Conservation (phyloP, 441 rosid species). For the Gossypium lobatum region DNA sequence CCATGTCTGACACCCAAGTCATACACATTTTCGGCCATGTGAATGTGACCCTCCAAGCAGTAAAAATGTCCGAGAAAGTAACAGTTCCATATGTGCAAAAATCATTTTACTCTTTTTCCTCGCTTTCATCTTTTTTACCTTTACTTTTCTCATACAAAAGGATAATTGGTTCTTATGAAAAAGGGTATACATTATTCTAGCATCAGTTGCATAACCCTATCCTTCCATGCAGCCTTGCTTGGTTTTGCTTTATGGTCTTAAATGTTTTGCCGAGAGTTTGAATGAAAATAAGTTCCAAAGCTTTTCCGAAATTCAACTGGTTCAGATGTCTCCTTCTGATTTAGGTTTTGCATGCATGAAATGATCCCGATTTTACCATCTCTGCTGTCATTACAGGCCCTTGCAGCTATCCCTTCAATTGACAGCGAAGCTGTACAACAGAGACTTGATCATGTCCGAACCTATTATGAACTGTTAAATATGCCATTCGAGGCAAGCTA, state of each 20-base stretch:
- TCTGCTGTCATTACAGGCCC: conserved; percentile 51
- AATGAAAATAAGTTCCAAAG: neutral
- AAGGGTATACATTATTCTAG: neutral
- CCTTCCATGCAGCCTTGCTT: neutral
- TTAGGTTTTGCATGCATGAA: neutral
- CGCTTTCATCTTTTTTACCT: neutral
- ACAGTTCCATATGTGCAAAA: neutral
- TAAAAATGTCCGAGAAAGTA: neutral
- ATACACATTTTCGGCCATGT: neutral
- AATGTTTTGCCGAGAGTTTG: neutral
- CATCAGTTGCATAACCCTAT: neutral
- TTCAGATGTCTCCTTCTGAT: neutral
- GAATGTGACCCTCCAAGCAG: neutral
- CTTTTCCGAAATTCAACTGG: neutral
- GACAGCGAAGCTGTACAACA: conserved; percentile 72
- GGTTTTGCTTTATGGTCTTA: neutral
- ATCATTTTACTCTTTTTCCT: too few species aligned
- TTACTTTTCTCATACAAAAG: neutral
- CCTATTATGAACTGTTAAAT: conserved; percentile 82
- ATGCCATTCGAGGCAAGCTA: conserved; percentile 96
- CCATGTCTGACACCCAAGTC: neutral
- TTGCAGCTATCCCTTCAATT: conserved; percentile 84
- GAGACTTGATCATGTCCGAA: conserved; percentile 78
- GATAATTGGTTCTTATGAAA: neutral
- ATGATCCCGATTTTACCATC: neutral